Evolutionary conservation across 192 early-diverging fungal genomes (phyloP).

Genomic region (Coemansia erecta): DNA sequence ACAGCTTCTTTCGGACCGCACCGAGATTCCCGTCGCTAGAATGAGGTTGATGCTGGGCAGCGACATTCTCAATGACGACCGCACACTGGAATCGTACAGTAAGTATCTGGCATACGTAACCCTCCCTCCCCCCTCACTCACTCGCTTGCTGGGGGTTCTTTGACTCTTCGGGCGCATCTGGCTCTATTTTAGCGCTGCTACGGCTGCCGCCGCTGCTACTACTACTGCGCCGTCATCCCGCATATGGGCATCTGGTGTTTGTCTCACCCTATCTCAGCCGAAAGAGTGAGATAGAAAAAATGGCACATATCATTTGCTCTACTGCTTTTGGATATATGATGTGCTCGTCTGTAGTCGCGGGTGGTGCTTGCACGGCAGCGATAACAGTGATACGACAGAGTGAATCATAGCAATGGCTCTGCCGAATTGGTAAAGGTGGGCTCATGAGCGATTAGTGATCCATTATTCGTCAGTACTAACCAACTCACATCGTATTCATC

Average conservation of each 20-base stretch:
- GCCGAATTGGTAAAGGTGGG: no score
- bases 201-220: no score
- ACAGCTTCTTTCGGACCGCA: constrained; percentile 20
- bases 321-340: not conserved
- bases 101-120: constrained; percentile 10
- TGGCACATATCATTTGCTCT: not conserved
- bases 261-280: no score
- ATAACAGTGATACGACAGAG: no score
- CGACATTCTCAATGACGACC: constrained; percentile 38
- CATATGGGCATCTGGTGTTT: no score
- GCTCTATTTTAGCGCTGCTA: no score
- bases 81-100: constrained; percentile 36
- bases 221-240: no score
- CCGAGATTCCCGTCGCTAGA: constrained; percentile 28
- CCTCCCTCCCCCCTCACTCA: not conserved
- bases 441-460: no score
- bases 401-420: not conserved
- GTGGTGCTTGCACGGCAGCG: no score
- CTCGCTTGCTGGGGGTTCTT: no score
- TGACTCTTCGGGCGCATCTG: not conserved
- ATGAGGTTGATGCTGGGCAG: constrained; percentile 40
- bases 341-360: no score
- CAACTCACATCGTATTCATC: not conserved
- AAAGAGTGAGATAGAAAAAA: no score
- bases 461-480: not conserved